phyloP scores from a whole-genome alignment of 2,329 filamentous ascomycete genomes.

The Apiospora kogelbergensis region DNA sequence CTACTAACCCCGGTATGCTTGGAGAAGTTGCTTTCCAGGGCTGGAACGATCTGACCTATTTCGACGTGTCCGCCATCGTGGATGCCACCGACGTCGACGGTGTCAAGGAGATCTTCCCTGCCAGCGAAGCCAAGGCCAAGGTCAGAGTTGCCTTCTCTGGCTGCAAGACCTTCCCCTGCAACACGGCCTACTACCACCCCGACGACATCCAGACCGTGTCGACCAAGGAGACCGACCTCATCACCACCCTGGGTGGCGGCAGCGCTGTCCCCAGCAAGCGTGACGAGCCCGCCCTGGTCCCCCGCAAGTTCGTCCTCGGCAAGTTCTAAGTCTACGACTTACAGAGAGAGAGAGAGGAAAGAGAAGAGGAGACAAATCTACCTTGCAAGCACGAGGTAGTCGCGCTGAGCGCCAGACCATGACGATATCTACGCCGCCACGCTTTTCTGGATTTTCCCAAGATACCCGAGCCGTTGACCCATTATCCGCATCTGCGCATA shows the following conservation, averaged over 20 bases:
- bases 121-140: slow-evolving; percentile 19
- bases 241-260: slow-evolving; percentile 47
- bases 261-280: slow-evolving; percentile 18
- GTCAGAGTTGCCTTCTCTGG: slow-evolving; percentile 44
- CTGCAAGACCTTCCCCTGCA: slow-evolving; percentile 52
- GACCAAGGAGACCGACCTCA: slow-evolving; percentile 47
- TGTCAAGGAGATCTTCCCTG: slow-evolving; percentile 56
- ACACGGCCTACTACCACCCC: slow-evolving; percentile 51
- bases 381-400: slow-evolving; percentile 10
- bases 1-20: slow-evolving; percentile 49
- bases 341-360: neutral
- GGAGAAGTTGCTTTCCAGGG: slow-evolving; percentile 52
- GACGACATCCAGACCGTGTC: slow-evolving; percentile 58
- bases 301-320: slow-evolving; percentile 35
- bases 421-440: slow-evolving; percentile 23
- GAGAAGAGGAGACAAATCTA: neutral
- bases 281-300: slow-evolving; percentile 23
- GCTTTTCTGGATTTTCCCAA: slow-evolving; percentile 18
- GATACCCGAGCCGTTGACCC: slow-evolving; percentile 22
- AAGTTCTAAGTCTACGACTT: slow-evolving; percentile 25
- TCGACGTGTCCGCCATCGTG: slow-evolving; percentile 60
- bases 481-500: neutral
- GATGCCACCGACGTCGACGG: slow-evolving; percentile 48
- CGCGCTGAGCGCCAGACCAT: slow-evolving; percentile 30
- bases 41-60: slow-evolving; percentile 51